These are phyloP conservation scores for Fusarium illudens DNA, from an alignment of 2,329 filamentous ascomycete species.

Conservation along the genomic window DNA sequence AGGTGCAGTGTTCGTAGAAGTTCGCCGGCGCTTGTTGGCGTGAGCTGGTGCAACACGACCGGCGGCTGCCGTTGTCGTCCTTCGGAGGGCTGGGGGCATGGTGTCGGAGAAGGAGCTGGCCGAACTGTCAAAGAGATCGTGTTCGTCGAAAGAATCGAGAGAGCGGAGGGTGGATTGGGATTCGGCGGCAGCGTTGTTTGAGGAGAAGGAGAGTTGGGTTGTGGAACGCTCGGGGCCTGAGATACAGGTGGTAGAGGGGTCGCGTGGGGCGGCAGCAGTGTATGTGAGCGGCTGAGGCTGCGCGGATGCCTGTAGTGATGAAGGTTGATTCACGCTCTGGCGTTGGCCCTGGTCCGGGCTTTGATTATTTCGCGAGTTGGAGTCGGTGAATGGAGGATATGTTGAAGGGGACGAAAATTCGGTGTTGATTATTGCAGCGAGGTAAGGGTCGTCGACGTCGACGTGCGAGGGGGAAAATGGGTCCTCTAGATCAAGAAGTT, in stretches of 20 bases:
- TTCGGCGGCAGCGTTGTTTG: constrained; percentile 35
- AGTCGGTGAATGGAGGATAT: constrained; percentile 44
- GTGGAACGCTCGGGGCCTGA: constrained; percentile 32
- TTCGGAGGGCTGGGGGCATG: constrained; percentile 41
- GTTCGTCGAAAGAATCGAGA: constrained; percentile 43
- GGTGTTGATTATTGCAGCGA: constrained; percentile 40
- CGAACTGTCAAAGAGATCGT: constrained; percentile 39
- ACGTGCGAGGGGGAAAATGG: constrained; percentile 5
- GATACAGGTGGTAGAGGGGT: constrained; percentile 34
- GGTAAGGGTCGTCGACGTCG: constrained; percentile 37
- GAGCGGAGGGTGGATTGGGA: constrained; percentile 41
- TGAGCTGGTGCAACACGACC: constrained; percentile 19
- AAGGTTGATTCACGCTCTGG: constrained; percentile 17
- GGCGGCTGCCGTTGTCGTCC: constrained; percentile 25
- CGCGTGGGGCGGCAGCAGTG: constrained; percentile 30
- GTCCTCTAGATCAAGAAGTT: constrained; percentile 8
- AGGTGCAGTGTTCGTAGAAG: constrained; percentile 19
- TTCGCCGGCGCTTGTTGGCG: constrained; percentile 42
- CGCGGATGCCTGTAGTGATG: constrained; percentile 32
- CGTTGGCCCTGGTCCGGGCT: constrained; percentile 15
- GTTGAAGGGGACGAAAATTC: constrained; percentile 50
- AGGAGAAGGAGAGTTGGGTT: constrained; percentile 30
- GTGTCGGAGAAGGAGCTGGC: constrained; percentile 43
- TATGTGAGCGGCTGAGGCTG: constrained; percentile 24
- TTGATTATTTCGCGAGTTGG: constrained; percentile 15